Evolutionary conservation across 75 land plant genomes (phyloP).

Genomic region (Cryptomeria japonica): DNA sequence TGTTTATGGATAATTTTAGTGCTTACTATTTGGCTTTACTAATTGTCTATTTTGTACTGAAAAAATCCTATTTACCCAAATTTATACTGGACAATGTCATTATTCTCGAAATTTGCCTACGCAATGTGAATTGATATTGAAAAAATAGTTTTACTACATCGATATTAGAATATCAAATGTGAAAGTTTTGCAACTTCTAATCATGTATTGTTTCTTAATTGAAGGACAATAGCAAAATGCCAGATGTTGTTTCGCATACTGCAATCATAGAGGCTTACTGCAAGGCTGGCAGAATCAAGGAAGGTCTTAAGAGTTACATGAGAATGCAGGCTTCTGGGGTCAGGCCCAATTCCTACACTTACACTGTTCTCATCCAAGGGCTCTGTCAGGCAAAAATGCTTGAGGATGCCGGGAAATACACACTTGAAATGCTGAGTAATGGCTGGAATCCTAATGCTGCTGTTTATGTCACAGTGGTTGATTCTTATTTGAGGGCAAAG

Average conservation of each 20-base stretch:
- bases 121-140: neutral
- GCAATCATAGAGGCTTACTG: constrained; percentile 70
- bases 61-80: neutral
- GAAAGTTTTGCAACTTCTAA: neutral
- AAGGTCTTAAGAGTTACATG: constrained; percentile 42
- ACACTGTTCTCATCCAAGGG: constrained; percentile 53
- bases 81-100: neutral
- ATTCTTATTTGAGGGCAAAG: constrained; percentile 42
- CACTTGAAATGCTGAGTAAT: constrained; percentile 52
- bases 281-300: constrained; percentile 54
- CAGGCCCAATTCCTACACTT: constrained; percentile 64
- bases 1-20: neutral
- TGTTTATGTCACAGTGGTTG: constrained; percentile 38
- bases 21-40: neutral
- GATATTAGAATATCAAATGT: neutral
- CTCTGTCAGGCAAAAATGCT: constrained; percentile 39
- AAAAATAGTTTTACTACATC: neutral
- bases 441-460: constrained; percentile 48
- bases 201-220: neutral
- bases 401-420: constrained; percentile 45
- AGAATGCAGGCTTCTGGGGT: constrained; percentile 68
- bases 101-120: neutral
- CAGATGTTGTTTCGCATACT: constrained; percentile 74
- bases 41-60: neutral
- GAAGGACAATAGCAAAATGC: constrained; percentile 64